These are phyloP conservation scores for Wickerhamomyces sydowiorum DNA, from an alignment of 805 yeast species.

Conservation along the genomic window DNA sequence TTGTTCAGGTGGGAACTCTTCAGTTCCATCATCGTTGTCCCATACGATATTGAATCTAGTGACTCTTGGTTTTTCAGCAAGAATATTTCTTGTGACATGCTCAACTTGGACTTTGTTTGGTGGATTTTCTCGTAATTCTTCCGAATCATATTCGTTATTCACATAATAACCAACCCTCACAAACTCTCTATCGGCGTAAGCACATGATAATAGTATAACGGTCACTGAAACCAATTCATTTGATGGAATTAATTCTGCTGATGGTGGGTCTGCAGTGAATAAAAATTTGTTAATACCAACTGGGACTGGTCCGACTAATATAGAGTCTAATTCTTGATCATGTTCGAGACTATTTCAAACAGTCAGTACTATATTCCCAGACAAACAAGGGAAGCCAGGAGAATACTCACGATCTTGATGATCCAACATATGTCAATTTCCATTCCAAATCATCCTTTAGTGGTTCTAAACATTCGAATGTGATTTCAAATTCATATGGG, in stretches of 20 bases:
- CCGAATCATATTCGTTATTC: conserved; percentile 92
- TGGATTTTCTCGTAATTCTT: conserved; percentile 89
- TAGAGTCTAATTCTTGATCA: conserved; percentile 94
- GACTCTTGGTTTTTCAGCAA: conserved; percentile 97
- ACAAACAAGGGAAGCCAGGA: too few relatives aligned
- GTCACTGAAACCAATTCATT: conserved; percentile 93
- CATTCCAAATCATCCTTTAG: conserved; percentile 84
- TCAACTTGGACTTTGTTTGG: conserved; percentile 92
- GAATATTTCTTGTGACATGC: conserved; percentile 86
- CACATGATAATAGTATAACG: conserved; percentile 86
- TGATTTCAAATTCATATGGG: conserved; percentile 93
- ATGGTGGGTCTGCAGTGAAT: conserved; percentile 94
- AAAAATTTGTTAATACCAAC: conserved; percentile 93
- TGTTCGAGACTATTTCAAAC: too few relatives aligned
- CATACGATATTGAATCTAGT: conserved; percentile 95
- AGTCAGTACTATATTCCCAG: too few relatives aligned
- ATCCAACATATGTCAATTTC: conserved; percentile 96
- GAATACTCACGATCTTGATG: conserved; percentile 93
- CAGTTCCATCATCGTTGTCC: conserved; percentile 72
- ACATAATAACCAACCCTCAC: conserved; percentile 98
- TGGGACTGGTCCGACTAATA: conserved; percentile 98
- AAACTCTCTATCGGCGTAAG: conserved; percentile 89
- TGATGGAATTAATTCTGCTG: conserved; percentile 93
- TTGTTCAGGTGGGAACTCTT: conserved; percentile 76
- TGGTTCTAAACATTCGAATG: conserved; percentile 94